Evolutionary conservation across 2,329 filamentous ascomycete genomes (phyloP).

Genomic region (Sphaerulina musiva): DNA sequence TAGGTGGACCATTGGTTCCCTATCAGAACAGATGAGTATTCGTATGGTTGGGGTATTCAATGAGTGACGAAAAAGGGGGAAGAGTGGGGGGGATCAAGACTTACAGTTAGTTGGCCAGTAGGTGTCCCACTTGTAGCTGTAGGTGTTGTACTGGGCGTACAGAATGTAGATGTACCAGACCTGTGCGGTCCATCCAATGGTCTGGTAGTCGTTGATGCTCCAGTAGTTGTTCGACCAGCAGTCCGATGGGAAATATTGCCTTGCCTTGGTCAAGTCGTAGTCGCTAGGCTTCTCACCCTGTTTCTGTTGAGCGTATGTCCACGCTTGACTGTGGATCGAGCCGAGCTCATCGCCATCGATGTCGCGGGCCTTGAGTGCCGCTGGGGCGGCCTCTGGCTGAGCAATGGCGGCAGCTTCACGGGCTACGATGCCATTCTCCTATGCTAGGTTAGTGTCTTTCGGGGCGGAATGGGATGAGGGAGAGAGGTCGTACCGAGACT

Average conservation of each 20-base stretch:
- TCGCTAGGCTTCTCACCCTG: neutral
- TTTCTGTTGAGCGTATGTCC: neutral
- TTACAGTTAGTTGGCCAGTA: neutral
- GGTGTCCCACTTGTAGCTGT: neutral
- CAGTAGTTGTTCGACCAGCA: neutral
- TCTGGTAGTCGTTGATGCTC: neutral
- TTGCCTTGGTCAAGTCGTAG: neutral
- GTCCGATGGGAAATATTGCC: neutral
- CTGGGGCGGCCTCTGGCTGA: neutral
- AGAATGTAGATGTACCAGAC: constrained; percentile 2
- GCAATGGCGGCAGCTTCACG: neutral
- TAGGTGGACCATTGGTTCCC: neutral
- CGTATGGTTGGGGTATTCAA: too few relatives aligned
- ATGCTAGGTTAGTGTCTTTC: neutral
- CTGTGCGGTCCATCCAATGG: neutral
- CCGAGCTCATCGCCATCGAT: neutral
- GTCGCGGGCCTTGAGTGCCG: neutral
- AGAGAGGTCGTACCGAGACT: neutral
- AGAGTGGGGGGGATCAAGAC: too few relatives aligned
- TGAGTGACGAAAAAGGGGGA: too few relatives aligned
- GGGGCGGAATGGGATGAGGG: neutral
- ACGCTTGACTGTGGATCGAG: neutral
- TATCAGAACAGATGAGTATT: too few relatives aligned
- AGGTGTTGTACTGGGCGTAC: neutral
- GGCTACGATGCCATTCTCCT: constrained; percentile 2